Percentiles rank a stretch among this genome's conserved stretches.
phyloP scores from a whole-genome alignment of 2,329 filamentous ascomycete species.

The Aschersonia sp. region DNA sequence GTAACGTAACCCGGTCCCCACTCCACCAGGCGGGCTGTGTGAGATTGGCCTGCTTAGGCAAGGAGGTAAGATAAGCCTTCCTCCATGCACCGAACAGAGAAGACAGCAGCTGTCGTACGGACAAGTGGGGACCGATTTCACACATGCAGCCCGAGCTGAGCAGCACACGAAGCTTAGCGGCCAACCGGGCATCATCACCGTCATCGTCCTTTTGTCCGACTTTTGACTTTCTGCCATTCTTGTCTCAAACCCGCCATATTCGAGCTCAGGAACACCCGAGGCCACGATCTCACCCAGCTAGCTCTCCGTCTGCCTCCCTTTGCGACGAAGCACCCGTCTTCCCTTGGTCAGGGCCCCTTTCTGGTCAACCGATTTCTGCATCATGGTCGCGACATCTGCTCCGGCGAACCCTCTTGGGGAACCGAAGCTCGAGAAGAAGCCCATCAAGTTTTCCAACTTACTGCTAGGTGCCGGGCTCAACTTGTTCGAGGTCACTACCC shows the following conservation, averaged over 20 bases:
- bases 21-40: too few relatives aligned
- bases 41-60: too few relatives aligned
- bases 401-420: conserved; percentile 34
- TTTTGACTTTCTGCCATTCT: background rate
- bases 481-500: conserved; percentile 71
- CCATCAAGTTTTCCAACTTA: conserved; percentile 98
- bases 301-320: conserved; percentile 5
- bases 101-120: background rate
- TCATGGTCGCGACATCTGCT: conserved; percentile 47
- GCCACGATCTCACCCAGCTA: background rate
- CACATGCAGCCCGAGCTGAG: background rate
- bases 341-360: conserved; percentile 96
- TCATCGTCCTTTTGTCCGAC: background rate
- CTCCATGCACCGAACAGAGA: background rate
- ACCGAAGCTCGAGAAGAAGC: conserved; percentile 85
- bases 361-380: conserved; percentile 31
- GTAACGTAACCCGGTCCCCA: too few relatives aligned
- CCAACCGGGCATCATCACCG: background rate
- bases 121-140: background rate
- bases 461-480: conserved; percentile 87
- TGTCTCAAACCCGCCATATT: too few relatives aligned
- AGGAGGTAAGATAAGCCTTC: too few relatives aligned
- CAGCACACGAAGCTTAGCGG: too few relatives aligned
- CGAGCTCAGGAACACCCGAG: too few relatives aligned
- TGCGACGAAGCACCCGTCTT: conserved; percentile 75